Evolutionary conservation across 1,139 yeast genomes (phyloP).

Genomic region (Geotrichum klebahnii): DNA sequence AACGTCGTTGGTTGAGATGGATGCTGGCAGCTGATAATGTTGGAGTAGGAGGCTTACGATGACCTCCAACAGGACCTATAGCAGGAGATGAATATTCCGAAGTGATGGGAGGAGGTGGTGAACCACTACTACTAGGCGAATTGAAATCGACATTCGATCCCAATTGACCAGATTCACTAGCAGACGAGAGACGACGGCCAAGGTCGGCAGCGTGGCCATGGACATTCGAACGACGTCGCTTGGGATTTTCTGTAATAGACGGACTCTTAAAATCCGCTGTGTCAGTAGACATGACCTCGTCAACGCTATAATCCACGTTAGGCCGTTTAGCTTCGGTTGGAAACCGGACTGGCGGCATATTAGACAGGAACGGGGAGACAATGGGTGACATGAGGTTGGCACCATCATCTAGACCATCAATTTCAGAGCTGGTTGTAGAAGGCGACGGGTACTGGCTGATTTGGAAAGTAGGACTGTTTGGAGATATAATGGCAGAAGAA

Average conservation of each 20-base stretch:
- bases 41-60: slow-evolving; percentile 17
- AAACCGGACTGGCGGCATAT: slow-evolving; percentile 17
- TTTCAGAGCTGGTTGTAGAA: slow-evolving; percentile 15
- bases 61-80: no score
- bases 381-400: slow-evolving; percentile 20
- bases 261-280: background rate
- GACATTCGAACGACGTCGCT: slow-evolving; percentile 20
- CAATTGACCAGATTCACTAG: slow-evolving; percentile 10
- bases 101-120: slow-evolving; percentile 14
- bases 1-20: background rate
- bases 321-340: slow-evolving; percentile 21
- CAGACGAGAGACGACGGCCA: slow-evolving; percentile 11
- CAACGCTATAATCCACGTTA: slow-evolving; percentile 12
- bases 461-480: slow-evolving; percentile 16
- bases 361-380: slow-evolving; percentile 20
- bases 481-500: slow-evolving; percentile 12
- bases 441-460: slow-evolving; percentile 15
- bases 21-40: background rate
- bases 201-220: slow-evolving; percentile 15
- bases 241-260: slow-evolving; percentile 17
- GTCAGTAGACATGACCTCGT: slow-evolving; percentile 5
- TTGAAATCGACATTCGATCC: background rate
- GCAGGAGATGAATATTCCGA: no score
- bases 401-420: slow-evolving; percentile 13
- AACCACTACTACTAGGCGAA: slow-evolving; percentile 11